Conservation (phyloP, 179 eudicot genomes). For the Silene coronaria region DNA sequence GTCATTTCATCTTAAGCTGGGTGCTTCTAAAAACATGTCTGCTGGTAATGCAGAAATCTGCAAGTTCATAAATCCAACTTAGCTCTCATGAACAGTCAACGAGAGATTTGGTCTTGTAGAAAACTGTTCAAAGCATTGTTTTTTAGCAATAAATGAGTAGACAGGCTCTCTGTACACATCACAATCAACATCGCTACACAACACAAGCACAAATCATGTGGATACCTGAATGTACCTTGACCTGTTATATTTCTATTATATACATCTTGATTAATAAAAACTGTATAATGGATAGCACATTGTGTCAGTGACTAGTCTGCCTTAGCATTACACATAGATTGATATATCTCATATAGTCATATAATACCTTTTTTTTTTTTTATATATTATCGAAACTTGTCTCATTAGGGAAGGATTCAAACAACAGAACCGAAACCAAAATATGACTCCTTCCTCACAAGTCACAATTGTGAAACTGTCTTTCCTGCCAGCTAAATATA, state of each 20-base stretch:
- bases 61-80: neutral
- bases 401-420: constrained; percentile 1
- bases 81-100: neutral
- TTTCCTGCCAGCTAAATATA: neutral
- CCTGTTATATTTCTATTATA: neutral
- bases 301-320: constrained; percentile 5
- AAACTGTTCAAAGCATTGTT: neutral
- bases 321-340: neutral
- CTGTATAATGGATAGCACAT: constrained; percentile 13
- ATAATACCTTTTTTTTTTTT: too few relatives aligned
- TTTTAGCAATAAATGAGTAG: neutral
- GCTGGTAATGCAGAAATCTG: neutral
- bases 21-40: neutral
- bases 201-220: constrained; percentile 3
- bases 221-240: neutral
- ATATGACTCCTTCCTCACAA: neutral
- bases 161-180: neutral
- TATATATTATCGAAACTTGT: neutral
- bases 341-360: too few relatives aligned
- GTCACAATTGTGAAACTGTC: neutral
- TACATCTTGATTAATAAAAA: neutral
- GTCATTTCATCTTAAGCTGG: neutral
- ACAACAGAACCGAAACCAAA: neutral
- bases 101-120: constrained; percentile 12
- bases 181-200: neutral